Evolutionary conservation across 805 yeast species (phyloP), one percentile per base, ranked within the genome.

Genomic region (Metschnikowia lochheadii): DNA sequence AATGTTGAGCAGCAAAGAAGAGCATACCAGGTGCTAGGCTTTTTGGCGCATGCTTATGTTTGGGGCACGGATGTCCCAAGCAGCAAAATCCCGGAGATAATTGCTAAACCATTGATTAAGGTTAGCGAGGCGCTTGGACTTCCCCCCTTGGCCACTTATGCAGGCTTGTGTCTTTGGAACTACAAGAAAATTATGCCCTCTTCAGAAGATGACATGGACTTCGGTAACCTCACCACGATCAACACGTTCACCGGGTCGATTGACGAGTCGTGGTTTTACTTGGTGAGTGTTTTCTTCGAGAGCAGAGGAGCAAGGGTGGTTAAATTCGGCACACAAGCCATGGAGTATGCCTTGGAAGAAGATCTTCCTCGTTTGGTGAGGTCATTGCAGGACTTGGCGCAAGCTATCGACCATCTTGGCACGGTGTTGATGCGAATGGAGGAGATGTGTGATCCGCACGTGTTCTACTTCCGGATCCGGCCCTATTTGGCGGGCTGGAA

Each of bases 401-500:
- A 85, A 64, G 69, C 79, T 37, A 85, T 91, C 47, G 96, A 88
- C 63, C 71, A 75, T 51, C 71, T 92, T 56, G 94, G 90, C 13
- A 74, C 85, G 3, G 78, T 87, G 1, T 69, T 92, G 57, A 81
- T 84, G 80, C 78, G 80, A 58, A 87, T 91, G 94, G 90, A 87
- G 62, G 96, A 91, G 57, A 86, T 86, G 86, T 89, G 97, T 67
- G 96, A 90, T 63, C 97, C 98, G 2, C 95, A 89, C 63, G 84
- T 87, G 3, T 91, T 92, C 65, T 91, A 88, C 67, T 87, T 79
- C 72, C 79, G 92, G 53, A 78, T 91, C 42, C 78, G 98, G 62
- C 97, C 97, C 0, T 91, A 80, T 60, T 72, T 92, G 56, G 96
- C 97, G 0, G 98, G 97, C 2, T 92, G 97, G 95, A 84, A 83